These are phyloP conservation scores for Apodospora peruviana DNA, from an alignment of 495 filamentous ascomycete species.

Conservation along the genomic window DNA sequence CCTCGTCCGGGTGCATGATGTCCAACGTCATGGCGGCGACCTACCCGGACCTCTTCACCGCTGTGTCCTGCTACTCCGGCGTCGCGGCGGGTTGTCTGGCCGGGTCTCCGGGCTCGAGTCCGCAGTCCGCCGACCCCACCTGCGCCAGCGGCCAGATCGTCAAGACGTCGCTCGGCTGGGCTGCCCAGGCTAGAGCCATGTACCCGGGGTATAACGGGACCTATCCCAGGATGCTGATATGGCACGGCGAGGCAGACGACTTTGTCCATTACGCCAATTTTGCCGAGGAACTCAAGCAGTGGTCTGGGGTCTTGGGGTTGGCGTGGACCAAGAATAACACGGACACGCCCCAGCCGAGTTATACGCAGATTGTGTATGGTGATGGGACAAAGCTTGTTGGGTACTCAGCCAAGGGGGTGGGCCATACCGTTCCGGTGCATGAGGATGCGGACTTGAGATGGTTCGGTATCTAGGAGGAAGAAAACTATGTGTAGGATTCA, in stretches of 20 bases:
- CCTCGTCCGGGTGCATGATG: slow-evolving; percentile 50
- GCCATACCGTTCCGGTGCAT: slow-evolving; percentile 42
- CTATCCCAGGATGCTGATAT: slow-evolving; percentile 34
- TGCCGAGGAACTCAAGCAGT: slow-evolving; percentile 44
- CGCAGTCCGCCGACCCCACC: slow-evolving; percentile 33
- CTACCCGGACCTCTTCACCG: slow-evolving; percentile 37
- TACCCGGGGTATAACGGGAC: slow-evolving; percentile 30
- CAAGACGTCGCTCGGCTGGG: slow-evolving; percentile 32
- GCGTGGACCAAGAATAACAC: slow-evolving; percentile 23
- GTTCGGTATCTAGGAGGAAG: slow-evolving; percentile 37
- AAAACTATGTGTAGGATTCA: no score
- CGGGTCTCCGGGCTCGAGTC: slow-evolving; percentile 27
- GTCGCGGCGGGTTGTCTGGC: slow-evolving; percentile 34
- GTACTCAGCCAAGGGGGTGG: slow-evolving; percentile 40
- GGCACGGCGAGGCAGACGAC: slow-evolving; percentile 30
- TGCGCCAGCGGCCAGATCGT: slow-evolving; percentile 30
- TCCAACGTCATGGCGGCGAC: slow-evolving; percentile 34
- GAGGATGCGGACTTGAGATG: slow-evolving; percentile 34
- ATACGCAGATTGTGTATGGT: slow-evolving; percentile 41
- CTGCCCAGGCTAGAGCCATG: slow-evolving; percentile 19
- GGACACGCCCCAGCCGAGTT: slow-evolving; percentile 28
- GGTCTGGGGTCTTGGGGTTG: slow-evolving; percentile 28
- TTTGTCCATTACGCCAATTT: slow-evolving; percentile 28
- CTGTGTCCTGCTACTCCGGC: slow-evolving; percentile 35
- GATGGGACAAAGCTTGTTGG: slow-evolving; percentile 34